These are phyloP conservation scores for Aspergillus carbonarius DNA, from an alignment of 2,329 filamentous ascomycete species.

Conservation along the genomic window DNA sequence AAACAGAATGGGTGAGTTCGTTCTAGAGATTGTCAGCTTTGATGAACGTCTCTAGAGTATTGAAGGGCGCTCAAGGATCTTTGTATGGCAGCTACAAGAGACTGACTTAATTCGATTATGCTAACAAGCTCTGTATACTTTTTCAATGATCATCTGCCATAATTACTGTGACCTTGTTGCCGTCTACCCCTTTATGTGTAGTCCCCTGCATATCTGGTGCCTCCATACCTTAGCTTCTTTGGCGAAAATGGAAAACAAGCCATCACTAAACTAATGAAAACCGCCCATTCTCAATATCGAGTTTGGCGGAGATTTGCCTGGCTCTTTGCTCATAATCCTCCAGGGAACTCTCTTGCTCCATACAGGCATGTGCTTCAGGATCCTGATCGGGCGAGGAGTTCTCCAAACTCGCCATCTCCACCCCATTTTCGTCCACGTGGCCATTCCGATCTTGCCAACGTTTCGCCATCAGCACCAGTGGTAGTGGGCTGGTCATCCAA, in stretches of 20 bases:
- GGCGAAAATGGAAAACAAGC: background rate
- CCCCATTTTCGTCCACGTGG: background rate
- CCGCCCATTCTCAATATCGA: background rate
- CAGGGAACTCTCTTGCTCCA: background rate
- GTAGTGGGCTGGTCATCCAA: background rate
- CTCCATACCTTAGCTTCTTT: too few relatives aligned
- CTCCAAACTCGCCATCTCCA: background rate
- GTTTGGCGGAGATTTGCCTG: background rate
- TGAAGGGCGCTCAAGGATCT: too few relatives aligned
- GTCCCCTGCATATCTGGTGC: too few relatives aligned
- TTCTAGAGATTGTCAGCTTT: too few relatives aligned
- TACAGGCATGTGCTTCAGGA: background rate
- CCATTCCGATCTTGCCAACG: background rate
- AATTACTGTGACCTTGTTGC: too few relatives aligned
- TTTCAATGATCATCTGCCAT: too few relatives aligned
- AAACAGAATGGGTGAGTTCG: too few relatives aligned
- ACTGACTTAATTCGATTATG: too few relatives aligned
- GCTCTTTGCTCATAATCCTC: background rate
- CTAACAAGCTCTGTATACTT: too few relatives aligned
- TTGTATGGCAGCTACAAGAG: too few relatives aligned
- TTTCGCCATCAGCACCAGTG: background rate
- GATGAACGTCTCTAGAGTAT: too few relatives aligned
- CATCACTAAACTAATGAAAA: background rate
- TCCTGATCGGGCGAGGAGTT: background rate
- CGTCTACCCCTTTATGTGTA: too few relatives aligned